A percentile compares a stretch with the other conserved stretches of the same genome.
phyloP scores from a whole-genome alignment of 2,329 filamentous ascomycete genomes.

The Colletotrichum lentis region DNA sequence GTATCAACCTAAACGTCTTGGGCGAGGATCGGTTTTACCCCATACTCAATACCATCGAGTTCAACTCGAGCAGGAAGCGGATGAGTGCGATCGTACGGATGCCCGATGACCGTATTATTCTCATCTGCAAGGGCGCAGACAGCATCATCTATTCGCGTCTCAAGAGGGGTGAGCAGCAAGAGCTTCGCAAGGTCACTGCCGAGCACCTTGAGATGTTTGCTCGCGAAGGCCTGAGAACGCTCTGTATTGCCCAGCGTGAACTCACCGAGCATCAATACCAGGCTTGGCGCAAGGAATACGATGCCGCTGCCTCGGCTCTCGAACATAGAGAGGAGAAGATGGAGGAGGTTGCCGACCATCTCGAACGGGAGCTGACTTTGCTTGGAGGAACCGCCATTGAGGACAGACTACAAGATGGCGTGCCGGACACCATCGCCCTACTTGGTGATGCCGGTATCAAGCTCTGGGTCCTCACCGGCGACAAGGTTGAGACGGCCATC shows the following conservation, averaged over 20 bases:
- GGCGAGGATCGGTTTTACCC: slow-evolving; percentile 86
- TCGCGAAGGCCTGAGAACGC: slow-evolving; percentile 89
- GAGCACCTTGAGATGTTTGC: slow-evolving; percentile 98
- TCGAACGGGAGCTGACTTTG: slow-evolving; percentile 88
- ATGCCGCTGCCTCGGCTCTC: slow-evolving; percentile 83
- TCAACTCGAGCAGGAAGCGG: slow-evolving; percentile 94
- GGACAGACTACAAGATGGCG: slow-evolving; percentile 94
- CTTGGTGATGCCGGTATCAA: slow-evolving; percentile 96
- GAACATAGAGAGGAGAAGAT: slow-evolving; percentile 91
- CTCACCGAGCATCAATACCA: slow-evolving; percentile 84
- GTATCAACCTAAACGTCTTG: slow-evolving; percentile 85
- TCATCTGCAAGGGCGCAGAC: slow-evolving; percentile 98
- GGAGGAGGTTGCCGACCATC: slow-evolving; percentile 86
- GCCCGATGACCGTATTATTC: slow-evolving; percentile 86
- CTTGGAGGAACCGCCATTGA: slow-evolving; percentile 96
- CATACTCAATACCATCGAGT: slow-evolving; percentile 94
- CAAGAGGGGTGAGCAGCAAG: slow-evolving; percentile 82
- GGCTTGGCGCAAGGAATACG: slow-evolving; percentile 85
- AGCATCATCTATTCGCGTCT: slow-evolving; percentile 96
- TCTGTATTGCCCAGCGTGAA: slow-evolving; percentile 89
- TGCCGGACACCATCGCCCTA: slow-evolving; percentile 92
- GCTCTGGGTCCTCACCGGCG: slow-evolving; percentile 96
- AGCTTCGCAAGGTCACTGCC: slow-evolving; percentile 83
- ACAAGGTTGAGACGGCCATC: slow-evolving; percentile 99
- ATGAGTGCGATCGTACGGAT: slow-evolving; percentile 98